A percentile compares a stretch with the other conserved stretches of the same genome.
phyloP scores from a whole-genome alignment of 1,284 basidiomycete genomes.

The Xerocomus amazonicus region DNA sequence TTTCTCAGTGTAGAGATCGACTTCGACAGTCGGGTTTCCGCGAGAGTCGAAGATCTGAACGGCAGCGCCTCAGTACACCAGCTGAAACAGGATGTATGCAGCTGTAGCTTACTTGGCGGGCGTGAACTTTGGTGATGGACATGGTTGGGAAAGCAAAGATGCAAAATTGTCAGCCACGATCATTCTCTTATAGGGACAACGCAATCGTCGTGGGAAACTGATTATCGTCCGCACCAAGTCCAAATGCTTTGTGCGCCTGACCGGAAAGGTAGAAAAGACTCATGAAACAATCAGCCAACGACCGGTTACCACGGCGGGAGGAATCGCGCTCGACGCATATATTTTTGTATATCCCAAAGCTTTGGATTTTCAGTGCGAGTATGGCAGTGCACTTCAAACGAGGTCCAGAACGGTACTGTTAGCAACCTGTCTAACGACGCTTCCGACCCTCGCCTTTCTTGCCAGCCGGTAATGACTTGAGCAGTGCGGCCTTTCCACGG shows the following conservation, averaged over 20 bases:
- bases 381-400: background rate
- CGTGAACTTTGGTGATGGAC: conserved; percentile 85
- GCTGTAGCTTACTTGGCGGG: conserved; percentile 69
- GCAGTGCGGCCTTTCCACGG: conserved; percentile 55
- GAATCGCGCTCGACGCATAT: conserved; percentile 10
- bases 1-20: conserved; percentile 86
- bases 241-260: background rate
- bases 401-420: conserved; percentile 11
- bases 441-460: conserved; percentile 44
- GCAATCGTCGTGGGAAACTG: conserved; percentile 30
- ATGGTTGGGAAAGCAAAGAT: conserved; percentile 47
- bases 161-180: conserved; percentile 5
- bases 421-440: conserved; percentile 27
- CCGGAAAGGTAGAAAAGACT: conserved; percentile 2
- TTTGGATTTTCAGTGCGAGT: conserved; percentile 7
- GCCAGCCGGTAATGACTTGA: conserved; percentile 50
- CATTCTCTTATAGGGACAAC: conserved; percentile 24
- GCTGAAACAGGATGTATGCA: conserved; percentile 6
- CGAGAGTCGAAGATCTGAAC: conserved; percentile 95
- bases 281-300: conserved; percentile 13
- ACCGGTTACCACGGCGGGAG: conserved; percentile 5
- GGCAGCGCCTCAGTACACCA: conserved; percentile 10
- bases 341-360: conserved; percentile 11
- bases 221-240: conserved; percentile 25
- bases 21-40: conserved; percentile 95